Conservation (phyloP, 192 early-diverging fungal species). For the Coemansia sp. region DNA sequence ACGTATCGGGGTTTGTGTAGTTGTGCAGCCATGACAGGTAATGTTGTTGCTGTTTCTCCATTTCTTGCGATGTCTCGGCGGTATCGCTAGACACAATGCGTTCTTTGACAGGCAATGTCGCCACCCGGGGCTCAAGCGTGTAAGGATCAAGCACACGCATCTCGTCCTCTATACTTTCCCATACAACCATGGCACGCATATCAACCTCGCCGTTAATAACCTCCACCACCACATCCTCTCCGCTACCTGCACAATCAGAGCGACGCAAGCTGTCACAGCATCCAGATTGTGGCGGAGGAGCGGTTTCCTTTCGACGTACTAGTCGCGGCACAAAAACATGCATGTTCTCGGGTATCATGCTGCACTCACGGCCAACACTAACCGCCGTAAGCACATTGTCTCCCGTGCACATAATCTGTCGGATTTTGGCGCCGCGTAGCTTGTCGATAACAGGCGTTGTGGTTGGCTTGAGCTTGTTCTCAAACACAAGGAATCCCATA, state of each 20-base stretch:
- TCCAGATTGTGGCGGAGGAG: constrained; percentile 6
- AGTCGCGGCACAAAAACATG: constrained; percentile 83
- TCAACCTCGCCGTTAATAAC: constrained; percentile 1
- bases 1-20: constrained; percentile 34
- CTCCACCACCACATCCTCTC: background rate
- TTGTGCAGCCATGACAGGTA: constrained; percentile 47
- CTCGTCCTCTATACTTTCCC: constrained; percentile 62
- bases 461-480: constrained; percentile 95
- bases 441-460: constrained; percentile 76
- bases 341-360: constrained; percentile 73
- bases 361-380: constrained; percentile 91
- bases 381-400: constrained; percentile 97
- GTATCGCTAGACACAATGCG: constrained; percentile 37
- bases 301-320: constrained; percentile 35
- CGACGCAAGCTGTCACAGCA: constrained; percentile 3
- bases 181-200: constrained; percentile 53
- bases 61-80: constrained; percentile 39
- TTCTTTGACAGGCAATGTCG: constrained; percentile 29
- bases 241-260: background rate
- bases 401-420: constrained; percentile 98
- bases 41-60: constrained; percentile 50
- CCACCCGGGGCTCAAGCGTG: constrained; percentile 53
- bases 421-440: constrained; percentile 79
- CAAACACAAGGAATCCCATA: constrained; percentile 96
- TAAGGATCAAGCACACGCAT: constrained; percentile 57